These are phyloP conservation scores for Abrus precatorius DNA, from an alignment of 306 rosid genomes.

Conservation along the genomic window DNA sequence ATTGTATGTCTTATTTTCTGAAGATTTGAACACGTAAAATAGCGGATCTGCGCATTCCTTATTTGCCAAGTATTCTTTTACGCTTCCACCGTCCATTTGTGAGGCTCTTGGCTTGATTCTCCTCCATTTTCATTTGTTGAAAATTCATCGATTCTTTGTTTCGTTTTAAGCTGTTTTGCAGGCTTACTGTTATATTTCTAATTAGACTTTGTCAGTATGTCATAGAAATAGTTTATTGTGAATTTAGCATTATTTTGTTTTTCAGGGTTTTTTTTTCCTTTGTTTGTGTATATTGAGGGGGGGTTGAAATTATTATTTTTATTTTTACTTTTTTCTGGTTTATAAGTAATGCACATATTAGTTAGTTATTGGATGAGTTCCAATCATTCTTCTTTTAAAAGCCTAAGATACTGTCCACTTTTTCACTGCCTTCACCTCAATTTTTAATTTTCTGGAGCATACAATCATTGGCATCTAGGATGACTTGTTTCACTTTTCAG, in stretches of 20 bases:
- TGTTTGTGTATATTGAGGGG: no score
- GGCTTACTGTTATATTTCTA: neutral
- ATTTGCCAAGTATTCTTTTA: constrained; percentile 29
- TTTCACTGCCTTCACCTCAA: constrained; percentile 50
- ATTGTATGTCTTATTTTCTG: constrained; percentile 27
- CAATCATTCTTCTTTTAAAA: constrained; percentile 46
- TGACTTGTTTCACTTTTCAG: constrained; percentile 51
- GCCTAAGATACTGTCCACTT: constrained; percentile 54
- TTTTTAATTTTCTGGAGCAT: constrained; percentile 28
- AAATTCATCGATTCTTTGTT: neutral
- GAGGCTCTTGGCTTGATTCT: constrained; percentile 18
- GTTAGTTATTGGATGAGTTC: constrained; percentile 43
- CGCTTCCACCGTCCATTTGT: constrained; percentile 23
- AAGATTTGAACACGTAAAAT: constrained; percentile 27
- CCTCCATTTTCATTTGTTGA: constrained; percentile 1
- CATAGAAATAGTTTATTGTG: neutral
- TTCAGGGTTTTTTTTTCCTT: no score
- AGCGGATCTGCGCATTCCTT: constrained; percentile 41
- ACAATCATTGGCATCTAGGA: constrained; percentile 57
- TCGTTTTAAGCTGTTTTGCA: neutral
- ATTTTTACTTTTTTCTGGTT: constrained; percentile 26
- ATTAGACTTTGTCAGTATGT: neutral
- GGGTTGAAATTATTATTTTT: constrained; percentile 23
- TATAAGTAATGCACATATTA: constrained; percentile 10
- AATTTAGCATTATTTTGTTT: neutral